A percentile compares a stretch with the other conserved stretches of the same genome.
These are phyloP conservation scores for Coniella lustricola DNA, from an alignment of 2,329 filamentous ascomycete species.

Conservation along the genomic window DNA sequence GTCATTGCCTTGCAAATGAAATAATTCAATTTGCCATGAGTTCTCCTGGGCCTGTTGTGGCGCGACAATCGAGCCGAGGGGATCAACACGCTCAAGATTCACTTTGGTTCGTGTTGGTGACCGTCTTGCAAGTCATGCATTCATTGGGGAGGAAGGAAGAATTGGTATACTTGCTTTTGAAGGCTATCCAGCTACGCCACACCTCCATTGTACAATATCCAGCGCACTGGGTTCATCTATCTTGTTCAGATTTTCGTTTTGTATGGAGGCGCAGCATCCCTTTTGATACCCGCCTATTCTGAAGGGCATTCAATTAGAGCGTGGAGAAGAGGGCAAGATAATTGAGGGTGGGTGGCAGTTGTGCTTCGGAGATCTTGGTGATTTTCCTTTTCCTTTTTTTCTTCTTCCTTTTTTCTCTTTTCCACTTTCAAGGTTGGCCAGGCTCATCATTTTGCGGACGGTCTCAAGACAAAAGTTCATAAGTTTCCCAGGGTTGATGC, in stretches of 20 bases:
- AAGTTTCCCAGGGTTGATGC: too few relatives aligned
- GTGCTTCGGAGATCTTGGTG: not conserved
- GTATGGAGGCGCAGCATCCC: constrained; percentile 8
- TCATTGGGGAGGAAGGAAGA: too few relatives aligned
- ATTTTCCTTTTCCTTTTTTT: not conserved
- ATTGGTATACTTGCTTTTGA: too few relatives aligned
- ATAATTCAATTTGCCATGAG: too few relatives aligned
- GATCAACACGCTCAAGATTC: too few relatives aligned
- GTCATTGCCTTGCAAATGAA: too few relatives aligned
- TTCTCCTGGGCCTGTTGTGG: too few relatives aligned
- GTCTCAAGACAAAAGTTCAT: not conserved
- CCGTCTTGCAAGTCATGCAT: too few relatives aligned
- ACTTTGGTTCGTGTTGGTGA: too few relatives aligned
- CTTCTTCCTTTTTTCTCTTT: not conserved
- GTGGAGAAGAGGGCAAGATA: not conserved
- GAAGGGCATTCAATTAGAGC: not conserved
- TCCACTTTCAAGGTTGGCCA: not conserved
- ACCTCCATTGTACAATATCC: constrained; percentile 1
- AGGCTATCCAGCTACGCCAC: too few relatives aligned
- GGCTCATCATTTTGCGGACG: not conserved
- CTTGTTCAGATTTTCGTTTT: constrained; percentile 3
- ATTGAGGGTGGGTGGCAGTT: constrained; percentile 2
- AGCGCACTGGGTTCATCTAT: not conserved
- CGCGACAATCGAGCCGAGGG: too few relatives aligned
- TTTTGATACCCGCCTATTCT: constrained; percentile 4